A percentile compares a stretch with the other conserved stretches of the same genome.
Conservation (phyloP, 176 grass and related monocot species). For the Triticum monococcum region DNA sequence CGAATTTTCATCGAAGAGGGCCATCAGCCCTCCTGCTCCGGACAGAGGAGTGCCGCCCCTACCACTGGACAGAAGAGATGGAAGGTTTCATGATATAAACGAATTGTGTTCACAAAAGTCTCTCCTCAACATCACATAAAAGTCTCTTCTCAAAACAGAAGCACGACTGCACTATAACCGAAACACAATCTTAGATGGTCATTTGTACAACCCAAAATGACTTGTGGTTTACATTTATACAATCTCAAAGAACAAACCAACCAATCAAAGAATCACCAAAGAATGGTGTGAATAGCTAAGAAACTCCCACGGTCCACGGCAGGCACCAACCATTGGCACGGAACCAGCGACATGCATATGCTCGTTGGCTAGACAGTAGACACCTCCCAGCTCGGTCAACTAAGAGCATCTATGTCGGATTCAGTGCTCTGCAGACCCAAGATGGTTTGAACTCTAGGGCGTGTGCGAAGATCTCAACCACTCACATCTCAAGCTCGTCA, state of each 20-base stretch:
- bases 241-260: neutral
- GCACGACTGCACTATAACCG: too few species aligned
- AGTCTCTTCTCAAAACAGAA: neutral
- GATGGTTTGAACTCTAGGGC: too few species aligned
- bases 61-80: too few species aligned
- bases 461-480: too few species aligned
- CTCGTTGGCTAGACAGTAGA: neutral
- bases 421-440: too few species aligned
- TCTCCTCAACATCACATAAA: neutral
- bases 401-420: neutral
- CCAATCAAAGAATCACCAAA: neutral
- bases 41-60: too few species aligned
- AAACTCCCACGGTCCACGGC: neutral
- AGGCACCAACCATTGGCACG: neutral
- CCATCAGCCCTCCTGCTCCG: too few species aligned
- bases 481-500: too few species aligned
- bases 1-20: too few species aligned
- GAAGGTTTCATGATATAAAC: neutral
- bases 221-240: neutral
- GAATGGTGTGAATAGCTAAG: neutral
- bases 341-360: neutral
- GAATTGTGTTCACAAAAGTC: neutral
- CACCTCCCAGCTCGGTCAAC: neutral
- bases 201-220: neutral
- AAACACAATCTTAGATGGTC: neutral